Percentiles rank a stretch among this genome's conserved stretches.
Conservation (phyloP, 2,329 filamentous ascomycete species). For the Aspergillus fumigatiaffinis region DNA sequence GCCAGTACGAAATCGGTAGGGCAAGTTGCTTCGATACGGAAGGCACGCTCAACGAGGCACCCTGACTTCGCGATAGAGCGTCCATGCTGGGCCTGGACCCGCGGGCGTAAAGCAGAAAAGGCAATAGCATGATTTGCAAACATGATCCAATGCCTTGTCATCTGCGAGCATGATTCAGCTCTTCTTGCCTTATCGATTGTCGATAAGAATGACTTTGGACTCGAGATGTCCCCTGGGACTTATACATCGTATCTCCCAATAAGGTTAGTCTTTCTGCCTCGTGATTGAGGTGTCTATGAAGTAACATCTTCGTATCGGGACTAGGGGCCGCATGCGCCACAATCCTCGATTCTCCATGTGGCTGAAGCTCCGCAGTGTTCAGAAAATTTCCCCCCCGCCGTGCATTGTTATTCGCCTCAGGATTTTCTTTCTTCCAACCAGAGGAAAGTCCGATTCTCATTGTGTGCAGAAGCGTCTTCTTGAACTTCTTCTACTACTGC, state of each 20-base stretch:
- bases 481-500: background rate
- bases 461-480: background rate
- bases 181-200: background rate
- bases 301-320: background rate
- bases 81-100: background rate
- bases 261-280: background rate
- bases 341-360: background rate
- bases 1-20: no score
- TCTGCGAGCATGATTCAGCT: background rate
- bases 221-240: no score
- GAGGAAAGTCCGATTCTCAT: constrained; percentile 3
- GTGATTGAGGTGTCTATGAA: background rate
- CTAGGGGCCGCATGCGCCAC: background rate
- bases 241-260: no score
- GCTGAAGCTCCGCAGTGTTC: constrained; percentile 8
- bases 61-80: background rate
- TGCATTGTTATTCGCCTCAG: constrained; percentile 5
- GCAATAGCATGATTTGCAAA: background rate
- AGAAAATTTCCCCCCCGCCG: constrained; percentile 15
- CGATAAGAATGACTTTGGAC: background rate
- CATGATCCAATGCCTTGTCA: background rate
- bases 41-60: background rate
- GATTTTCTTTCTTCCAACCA: constrained; percentile 1
- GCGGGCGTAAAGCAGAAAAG: background rate
- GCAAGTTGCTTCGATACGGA: no score